Conservation (phyloP, 31 red algal species). For the Porphyra umbilicalis region DNA sequence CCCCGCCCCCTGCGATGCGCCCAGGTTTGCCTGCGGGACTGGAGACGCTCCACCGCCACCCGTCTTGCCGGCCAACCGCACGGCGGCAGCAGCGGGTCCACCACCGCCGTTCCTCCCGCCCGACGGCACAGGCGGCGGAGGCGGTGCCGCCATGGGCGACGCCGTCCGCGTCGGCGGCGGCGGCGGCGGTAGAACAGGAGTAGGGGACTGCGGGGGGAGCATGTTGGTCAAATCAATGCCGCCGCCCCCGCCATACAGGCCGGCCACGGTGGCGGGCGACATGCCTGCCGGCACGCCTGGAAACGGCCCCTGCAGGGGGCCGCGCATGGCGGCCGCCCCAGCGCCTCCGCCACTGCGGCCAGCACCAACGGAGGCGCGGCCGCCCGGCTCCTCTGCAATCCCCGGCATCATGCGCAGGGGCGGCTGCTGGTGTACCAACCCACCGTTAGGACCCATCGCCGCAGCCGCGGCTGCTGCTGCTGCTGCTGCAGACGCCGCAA, state of each 20-base stretch:
- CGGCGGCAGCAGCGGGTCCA: not conserved
- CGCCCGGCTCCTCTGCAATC: not conserved
- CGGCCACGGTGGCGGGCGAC: not conserved
- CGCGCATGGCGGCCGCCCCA: not conserved
- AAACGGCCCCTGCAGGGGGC: not conserved
- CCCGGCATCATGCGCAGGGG: not conserved
- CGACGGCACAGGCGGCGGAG: not conserved
- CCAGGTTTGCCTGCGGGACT: too few relatives aligned
- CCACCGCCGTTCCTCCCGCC: not conserved
- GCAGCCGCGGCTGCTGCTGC: not conserved
- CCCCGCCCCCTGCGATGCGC: too few relatives aligned
- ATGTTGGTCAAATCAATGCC: not conserved
- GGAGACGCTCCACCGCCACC: too few relatives aligned
- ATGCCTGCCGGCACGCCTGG: not conserved
- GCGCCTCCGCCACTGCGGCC: not conserved
- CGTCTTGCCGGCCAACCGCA: not conserved
- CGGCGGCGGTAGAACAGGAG: not conserved
- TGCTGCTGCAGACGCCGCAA: not conserved
- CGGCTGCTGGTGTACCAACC: not conserved
- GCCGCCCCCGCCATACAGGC: not conserved
- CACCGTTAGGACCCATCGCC: not conserved
- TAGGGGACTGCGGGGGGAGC: not conserved
- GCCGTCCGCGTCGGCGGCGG: not conserved
- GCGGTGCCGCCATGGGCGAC: not conserved
- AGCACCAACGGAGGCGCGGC: not conserved